These are phyloP conservation scores for Sporobolomyces pararoseus DNA, from an alignment of 768 basidiomycete genomes.

Conservation along the genomic window DNA sequence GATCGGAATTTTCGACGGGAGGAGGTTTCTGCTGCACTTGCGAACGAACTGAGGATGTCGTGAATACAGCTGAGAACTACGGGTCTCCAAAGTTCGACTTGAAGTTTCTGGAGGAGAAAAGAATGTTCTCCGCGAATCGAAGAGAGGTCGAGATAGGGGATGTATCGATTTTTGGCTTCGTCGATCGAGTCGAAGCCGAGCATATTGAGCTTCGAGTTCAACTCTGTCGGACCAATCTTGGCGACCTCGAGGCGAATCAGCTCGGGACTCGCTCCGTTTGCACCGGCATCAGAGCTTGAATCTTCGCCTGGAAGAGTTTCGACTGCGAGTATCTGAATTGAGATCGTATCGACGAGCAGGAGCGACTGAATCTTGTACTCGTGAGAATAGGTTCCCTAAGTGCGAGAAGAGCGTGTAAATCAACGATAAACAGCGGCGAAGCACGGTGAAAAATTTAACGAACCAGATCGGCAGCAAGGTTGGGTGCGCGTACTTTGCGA, in stretches of 20 bases:
- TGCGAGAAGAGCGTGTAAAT: too few species aligned
- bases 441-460: too few species aligned
- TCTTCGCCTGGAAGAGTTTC: neutral
- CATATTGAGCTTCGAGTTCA: neutral
- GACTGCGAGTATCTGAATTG: slow-evolving; percentile 32
- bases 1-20: slow-evolving; percentile 45
- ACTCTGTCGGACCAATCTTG: slow-evolving; percentile 30
- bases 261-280: slow-evolving; percentile 12
- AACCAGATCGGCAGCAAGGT: slow-evolving; percentile 3
- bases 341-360: slow-evolving; percentile 25
- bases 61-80: slow-evolving; percentile 59
- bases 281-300: neutral
- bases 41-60: slow-evolving; percentile 52
- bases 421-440: too few species aligned
- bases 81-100: slow-evolving; percentile 66
- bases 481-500: neutral
- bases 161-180: neutral
- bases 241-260: slow-evolving; percentile 35
- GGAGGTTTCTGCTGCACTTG: slow-evolving; percentile 41
- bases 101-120: slow-evolving; percentile 59
- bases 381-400: slow-evolving; percentile 14
- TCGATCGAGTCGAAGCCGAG: slow-evolving; percentile 27
- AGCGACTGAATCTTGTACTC: slow-evolving; percentile 13
- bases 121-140: slow-evolving; percentile 53
- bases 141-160: slow-evolving; percentile 32